These are phyloP conservation scores for Globisporangium apiculatum DNA, from an alignment of 352 stramenopile genomes.

Conservation along the genomic window DNA sequence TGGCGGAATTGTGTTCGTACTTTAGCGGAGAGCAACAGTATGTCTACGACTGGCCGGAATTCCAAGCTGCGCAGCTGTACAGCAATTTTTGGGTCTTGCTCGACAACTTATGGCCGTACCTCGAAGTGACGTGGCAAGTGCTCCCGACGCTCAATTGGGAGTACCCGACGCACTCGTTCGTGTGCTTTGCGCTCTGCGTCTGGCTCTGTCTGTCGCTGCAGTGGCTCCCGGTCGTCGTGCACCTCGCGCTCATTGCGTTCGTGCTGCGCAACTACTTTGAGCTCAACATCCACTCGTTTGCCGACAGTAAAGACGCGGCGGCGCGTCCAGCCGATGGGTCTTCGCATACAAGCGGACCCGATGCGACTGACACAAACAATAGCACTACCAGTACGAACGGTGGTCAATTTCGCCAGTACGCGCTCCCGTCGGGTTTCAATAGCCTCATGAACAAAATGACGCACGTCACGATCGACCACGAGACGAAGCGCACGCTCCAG, in stretches of 20 bases:
- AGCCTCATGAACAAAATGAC: slow-evolving; percentile 89
- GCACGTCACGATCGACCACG: slow-evolving; percentile 75
- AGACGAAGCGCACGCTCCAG: slow-evolving; percentile 79
- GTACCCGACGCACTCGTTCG: slow-evolving; percentile 73
- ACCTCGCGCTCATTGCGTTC: slow-evolving; percentile 74
- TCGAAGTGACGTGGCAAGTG: slow-evolving; percentile 80
- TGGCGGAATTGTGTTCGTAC: slow-evolving; percentile 80
- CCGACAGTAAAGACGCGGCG: slow-evolving; percentile 35
- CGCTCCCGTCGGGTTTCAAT: slow-evolving; percentile 74
- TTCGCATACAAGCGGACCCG: neutral
- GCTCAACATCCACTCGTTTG: slow-evolving; percentile 77
- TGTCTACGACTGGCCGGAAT: slow-evolving; percentile 76
- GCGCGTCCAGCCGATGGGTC: no score
- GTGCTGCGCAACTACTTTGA: slow-evolving; percentile 82
- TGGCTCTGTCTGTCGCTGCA: slow-evolving; percentile 80
- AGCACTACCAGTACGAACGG: slow-evolving; percentile 25
- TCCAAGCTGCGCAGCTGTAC: slow-evolving; percentile 76
- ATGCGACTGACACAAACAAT: slow-evolving; percentile 4
- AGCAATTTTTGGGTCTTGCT: slow-evolving; percentile 85
- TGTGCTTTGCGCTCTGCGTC: slow-evolving; percentile 80
- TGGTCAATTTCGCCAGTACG: slow-evolving; percentile 70
- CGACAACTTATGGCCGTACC: slow-evolving; percentile 79
- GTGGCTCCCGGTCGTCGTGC: slow-evolving; percentile 74
- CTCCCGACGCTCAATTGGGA: slow-evolving; percentile 83
- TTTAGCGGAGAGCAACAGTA: slow-evolving; percentile 66